phyloP scores from a whole-genome alignment of 2,329 filamentous ascomycete species.

The Diaporthe sp. region DNA sequence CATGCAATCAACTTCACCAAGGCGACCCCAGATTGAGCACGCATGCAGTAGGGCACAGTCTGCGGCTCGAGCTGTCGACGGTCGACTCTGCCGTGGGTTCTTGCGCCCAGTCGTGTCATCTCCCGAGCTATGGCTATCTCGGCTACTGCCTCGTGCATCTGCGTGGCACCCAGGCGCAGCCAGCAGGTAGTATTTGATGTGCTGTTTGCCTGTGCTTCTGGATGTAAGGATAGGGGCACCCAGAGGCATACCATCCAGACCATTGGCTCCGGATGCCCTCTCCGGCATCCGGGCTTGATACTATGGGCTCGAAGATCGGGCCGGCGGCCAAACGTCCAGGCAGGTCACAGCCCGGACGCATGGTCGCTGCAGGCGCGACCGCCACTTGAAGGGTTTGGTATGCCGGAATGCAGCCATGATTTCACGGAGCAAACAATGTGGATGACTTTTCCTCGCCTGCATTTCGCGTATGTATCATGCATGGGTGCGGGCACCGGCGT shows the following conservation, averaged over 20 bases:
- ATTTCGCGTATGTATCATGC: conserved; percentile 32
- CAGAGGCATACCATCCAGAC: background rate
- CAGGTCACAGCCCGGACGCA: background rate
- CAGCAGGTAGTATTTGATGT: conserved; percentile 24
- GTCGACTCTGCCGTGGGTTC: background rate
- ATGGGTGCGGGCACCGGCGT: conserved; percentile 16
- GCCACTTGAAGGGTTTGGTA: conserved; percentile 11
- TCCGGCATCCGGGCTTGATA: conserved; percentile 25
- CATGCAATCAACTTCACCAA: conserved; percentile 7
- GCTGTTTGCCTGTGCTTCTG: conserved; percentile 32
- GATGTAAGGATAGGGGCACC: conserved; percentile 1
- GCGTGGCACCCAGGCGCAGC: conserved; percentile 5
- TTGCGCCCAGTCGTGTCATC: conserved; percentile 14
- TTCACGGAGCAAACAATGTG: conserved; percentile 20
- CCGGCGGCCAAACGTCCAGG: conserved; percentile 16
- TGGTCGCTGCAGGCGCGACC: conserved; percentile 15
- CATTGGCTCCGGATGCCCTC: conserved; percentile 24
- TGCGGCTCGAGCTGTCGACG: conserved; percentile 16
- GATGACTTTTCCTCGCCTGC: conserved; percentile 31
- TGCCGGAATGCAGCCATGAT: conserved; percentile 15
- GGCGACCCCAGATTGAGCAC: conserved; percentile 11
- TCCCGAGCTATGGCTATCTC: conserved; percentile 18
- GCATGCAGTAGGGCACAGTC: conserved; percentile 24
- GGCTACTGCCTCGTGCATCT: conserved; percentile 19
- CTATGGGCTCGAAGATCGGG: conserved; percentile 22